Evolutionary conservation across 1,284 basidiomycete genomes (phyloP).

Genomic region (Cryptococcus sp.): DNA sequence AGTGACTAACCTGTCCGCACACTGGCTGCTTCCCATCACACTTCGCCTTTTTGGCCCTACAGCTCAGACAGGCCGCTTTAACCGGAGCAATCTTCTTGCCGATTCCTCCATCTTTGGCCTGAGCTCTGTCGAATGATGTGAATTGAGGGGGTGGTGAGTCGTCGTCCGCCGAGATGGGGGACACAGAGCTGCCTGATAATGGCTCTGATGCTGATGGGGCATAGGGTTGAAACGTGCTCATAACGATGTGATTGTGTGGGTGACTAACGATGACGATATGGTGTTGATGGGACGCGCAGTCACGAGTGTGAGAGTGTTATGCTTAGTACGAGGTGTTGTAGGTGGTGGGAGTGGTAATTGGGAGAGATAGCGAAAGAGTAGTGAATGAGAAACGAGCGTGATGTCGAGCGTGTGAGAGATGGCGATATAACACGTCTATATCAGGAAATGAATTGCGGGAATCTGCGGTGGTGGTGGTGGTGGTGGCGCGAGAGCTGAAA

Average conservation of each 20-base stretch:
- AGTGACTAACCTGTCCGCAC: conserved; percentile 49
- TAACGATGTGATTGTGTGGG: neutral
- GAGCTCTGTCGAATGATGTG: neutral
- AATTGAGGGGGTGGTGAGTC: neutral
- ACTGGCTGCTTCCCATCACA: conserved; percentile 51
- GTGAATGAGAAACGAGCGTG: too few species aligned
- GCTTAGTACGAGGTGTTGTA: too few species aligned
- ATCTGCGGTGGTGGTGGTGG: too few species aligned
- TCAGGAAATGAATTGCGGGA: too few species aligned
- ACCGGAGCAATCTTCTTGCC: conserved; percentile 22
- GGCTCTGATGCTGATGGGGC: neutral
- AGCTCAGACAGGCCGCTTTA: conserved; percentile 52
- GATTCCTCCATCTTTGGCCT: conserved; percentile 3
- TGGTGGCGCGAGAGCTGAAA: too few species aligned
- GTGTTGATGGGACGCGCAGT: too few species aligned
- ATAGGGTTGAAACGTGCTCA: conserved; percentile 13
- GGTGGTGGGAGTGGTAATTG: too few species aligned
- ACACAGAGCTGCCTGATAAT: conserved; percentile 1
- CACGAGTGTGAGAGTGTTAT: too few species aligned
- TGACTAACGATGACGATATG: too few species aligned
- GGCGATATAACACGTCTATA: too few species aligned
- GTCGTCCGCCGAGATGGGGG: conserved; percentile 1
- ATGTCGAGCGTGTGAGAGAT: too few species aligned
- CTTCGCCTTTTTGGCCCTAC: conserved; percentile 51
- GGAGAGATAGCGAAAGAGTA: too few species aligned